These are phyloP conservation scores for Trichomonas tenax DNA, from an alignment of 208 protist species.

Conservation along the genomic window DNA sequence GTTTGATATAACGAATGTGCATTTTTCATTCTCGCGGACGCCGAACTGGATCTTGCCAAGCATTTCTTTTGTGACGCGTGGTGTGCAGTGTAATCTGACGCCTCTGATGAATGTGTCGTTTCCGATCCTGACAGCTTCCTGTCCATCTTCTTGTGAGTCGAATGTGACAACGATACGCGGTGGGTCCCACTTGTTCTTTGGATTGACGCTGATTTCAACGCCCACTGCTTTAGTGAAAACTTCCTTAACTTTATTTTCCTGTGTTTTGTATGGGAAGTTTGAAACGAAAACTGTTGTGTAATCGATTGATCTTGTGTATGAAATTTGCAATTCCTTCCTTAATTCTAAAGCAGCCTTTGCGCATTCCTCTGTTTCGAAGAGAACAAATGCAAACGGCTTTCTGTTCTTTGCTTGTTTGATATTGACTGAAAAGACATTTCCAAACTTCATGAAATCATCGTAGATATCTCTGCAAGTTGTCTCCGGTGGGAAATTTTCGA, in stretches of 20 bases:
- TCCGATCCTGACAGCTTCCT: neutral
- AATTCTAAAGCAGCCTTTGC: neutral
- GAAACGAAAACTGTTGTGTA: neutral
- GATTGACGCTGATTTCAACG: neutral
- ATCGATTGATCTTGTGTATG: neutral
- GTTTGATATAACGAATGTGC: neutral
- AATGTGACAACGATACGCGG: neutral
- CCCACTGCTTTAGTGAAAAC: neutral
- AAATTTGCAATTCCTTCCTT: neutral
- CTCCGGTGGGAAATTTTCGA: neutral
- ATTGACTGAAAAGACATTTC: neutral
- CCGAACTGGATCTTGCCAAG: neutral
- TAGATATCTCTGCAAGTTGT: neutral
- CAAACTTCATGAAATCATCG: neutral
- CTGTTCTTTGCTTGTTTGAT: neutral
- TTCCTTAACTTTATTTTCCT: neutral
- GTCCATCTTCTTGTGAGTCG: neutral
- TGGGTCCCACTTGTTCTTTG: neutral
- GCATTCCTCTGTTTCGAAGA: neutral
- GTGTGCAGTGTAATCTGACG: neutral
- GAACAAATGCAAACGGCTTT: neutral
- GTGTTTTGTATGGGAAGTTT: neutral
- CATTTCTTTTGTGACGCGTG: neutral
- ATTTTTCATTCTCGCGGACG: neutral
- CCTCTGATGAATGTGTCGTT: neutral